Evolutionary conservation across 306 rosid species (phyloP).

Genomic region (Vigna nakashimae): DNA sequence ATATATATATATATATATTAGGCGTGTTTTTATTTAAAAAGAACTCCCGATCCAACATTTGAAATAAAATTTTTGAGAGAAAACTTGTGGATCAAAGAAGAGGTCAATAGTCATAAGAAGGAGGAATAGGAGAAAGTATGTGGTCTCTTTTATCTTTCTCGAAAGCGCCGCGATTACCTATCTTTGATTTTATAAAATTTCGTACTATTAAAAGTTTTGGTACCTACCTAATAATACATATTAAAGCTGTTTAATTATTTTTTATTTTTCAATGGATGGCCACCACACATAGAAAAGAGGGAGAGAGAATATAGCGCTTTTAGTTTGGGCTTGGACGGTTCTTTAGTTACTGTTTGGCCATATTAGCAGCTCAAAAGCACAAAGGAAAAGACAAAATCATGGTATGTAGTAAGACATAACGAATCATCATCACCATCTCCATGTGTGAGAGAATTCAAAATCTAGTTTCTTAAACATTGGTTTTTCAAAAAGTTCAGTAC

Average conservation of each 20-base stretch:
- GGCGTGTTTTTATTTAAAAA: no score
- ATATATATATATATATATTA: no score
- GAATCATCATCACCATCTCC: not conserved
- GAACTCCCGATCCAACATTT: no score
- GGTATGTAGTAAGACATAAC: constrained; percentile 11
- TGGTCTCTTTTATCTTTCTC: not conserved
- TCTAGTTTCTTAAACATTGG: not conserved
- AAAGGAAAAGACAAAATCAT: constrained; percentile 30
- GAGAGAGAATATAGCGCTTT: constrained; percentile 36
- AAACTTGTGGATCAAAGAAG: no score
- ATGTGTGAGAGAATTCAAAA: not conserved
- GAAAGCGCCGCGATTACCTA: not conserved
- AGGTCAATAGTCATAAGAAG: not conserved
- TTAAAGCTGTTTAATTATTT: not conserved
- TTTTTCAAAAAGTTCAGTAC: not conserved
- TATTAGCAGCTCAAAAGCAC: not conserved
- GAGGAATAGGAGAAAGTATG: not conserved
- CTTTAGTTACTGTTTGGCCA: constrained; percentile 19
- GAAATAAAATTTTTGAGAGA: no score
- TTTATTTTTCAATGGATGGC: constrained; percentile 7
- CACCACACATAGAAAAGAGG: constrained; percentile 5
- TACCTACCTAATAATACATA: not conserved
- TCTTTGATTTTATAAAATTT: not conserved
- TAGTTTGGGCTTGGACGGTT: not conserved
- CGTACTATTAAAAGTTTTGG: not conserved